phyloP scores from a whole-genome alignment of 2,329 filamentous ascomycete species.

The Aspergillus versicolor region DNA sequence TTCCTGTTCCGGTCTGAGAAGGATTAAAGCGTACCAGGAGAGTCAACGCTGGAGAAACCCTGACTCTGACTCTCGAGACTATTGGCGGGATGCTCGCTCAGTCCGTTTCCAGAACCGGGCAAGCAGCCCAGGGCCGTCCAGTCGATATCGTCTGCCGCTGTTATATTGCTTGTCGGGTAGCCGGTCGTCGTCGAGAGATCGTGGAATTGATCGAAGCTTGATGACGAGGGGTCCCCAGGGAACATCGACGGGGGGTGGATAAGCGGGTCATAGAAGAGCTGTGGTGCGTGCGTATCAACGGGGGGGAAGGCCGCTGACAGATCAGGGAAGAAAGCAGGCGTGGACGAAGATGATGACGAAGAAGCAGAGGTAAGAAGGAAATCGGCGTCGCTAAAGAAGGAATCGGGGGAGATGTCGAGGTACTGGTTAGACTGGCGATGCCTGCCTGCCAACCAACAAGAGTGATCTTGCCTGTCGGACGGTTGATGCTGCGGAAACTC shows the following conservation, averaged over 20 bases:
- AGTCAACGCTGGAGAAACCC: background rate
- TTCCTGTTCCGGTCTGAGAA: no score
- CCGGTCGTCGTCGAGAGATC: constrained; percentile 1
- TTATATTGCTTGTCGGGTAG: constrained; percentile 1
- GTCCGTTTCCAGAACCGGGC: background rate
- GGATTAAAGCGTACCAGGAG: background rate
- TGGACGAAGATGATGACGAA: constrained; percentile 1
- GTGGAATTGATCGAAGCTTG: background rate
- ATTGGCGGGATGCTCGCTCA: background rate
- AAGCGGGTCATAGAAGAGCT: constrained; percentile 11
- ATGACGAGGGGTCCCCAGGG: constrained; percentile 3
- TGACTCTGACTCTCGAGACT: background rate
- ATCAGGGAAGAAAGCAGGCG: constrained; percentile 1
- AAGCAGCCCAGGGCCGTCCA: constrained; percentile 11
- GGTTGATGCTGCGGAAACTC: constrained; percentile 6
- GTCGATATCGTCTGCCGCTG: constrained; percentile 1
- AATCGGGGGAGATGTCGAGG: constrained; percentile 5
- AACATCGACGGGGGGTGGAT: background rate
- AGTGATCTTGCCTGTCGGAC: constrained; percentile 9
- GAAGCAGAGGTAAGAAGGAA: background rate
- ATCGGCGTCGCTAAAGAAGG: constrained; percentile 6
- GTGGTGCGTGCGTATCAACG: constrained; percentile 8
- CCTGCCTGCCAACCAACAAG: constrained; percentile 2
- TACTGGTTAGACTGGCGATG: background rate
- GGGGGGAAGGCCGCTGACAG: constrained; percentile 14